Conservation (phyloP, 2,329 filamentous ascomycete species). For the Colletotrichum karsti region DNA sequence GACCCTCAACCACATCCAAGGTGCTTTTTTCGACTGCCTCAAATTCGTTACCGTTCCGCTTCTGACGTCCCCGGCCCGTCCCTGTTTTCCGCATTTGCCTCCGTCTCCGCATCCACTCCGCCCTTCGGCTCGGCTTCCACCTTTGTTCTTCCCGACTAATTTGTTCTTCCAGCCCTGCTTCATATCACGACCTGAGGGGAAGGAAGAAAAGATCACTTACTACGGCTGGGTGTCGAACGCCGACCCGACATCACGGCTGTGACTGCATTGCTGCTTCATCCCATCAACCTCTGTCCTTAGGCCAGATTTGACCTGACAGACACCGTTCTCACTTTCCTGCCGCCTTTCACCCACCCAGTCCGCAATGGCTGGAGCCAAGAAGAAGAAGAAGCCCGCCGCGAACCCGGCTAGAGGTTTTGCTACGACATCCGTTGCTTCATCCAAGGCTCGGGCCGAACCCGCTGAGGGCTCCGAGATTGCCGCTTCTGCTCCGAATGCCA, state of each 20-base stretch:
- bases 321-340: background rate
- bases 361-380: constrained; percentile 76
- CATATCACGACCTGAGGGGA: background rate
- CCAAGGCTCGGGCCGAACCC: constrained; percentile 76
- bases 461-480: constrained; percentile 40
- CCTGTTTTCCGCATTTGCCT: constrained; percentile 9
- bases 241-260: too few species aligned
- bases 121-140: constrained; percentile 11
- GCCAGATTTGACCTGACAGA: background rate
- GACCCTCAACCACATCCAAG: background rate
- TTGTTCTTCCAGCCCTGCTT: background rate
- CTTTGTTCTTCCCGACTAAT: constrained; percentile 3
- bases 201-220: background rate
- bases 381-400: constrained; percentile 89
- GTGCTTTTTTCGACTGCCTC: background rate
- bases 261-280: background rate
- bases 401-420: constrained; percentile 94
- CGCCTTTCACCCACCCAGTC: background rate
- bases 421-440: constrained; percentile 85
- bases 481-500: background rate
- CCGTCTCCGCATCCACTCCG: constrained; percentile 1
- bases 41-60: too few species aligned
- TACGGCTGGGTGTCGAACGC: background rate
- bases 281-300: background rate
- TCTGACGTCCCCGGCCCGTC: background rate